These are phyloP conservation scores for Penstemon davidsonii DNA, from an alignment of 257 asterid genomes.

Conservation along the genomic window DNA sequence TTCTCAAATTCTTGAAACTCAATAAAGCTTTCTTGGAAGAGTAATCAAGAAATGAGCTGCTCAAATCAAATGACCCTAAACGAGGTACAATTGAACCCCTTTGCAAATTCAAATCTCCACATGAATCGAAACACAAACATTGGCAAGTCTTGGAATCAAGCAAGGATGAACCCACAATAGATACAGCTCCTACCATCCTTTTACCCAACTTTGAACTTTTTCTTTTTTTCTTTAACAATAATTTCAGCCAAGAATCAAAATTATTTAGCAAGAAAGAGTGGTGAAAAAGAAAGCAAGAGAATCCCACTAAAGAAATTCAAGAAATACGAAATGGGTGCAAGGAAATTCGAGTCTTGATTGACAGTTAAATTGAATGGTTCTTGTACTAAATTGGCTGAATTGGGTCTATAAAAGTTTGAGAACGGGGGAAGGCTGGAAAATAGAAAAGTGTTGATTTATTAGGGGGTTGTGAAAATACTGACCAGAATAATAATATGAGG, in stretches of 20 bases:
- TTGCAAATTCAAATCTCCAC: slow-evolving; percentile 40
- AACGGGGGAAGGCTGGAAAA: slow-evolving; percentile 20
- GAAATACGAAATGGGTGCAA: slow-evolving; percentile 29
- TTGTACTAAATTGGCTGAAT: slow-evolving; percentile 29
- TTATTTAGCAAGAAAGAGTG: not conserved
- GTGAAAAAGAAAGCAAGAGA: slow-evolving; percentile 15
- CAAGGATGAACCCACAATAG: slow-evolving; percentile 57
- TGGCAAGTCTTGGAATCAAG: slow-evolving; percentile 47
- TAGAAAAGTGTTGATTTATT: slow-evolving; percentile 5
- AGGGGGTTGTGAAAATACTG: slow-evolving; percentile 29
- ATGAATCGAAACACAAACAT: slow-evolving; percentile 43
- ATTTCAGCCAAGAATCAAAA: not conserved
- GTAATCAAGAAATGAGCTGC: slow-evolving; percentile 52
- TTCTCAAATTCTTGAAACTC: slow-evolving; percentile 30
- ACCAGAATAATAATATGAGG: slow-evolving; percentile 55
- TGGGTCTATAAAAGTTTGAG: slow-evolving; percentile 9
- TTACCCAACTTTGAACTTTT: not conserved
- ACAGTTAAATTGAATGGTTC: not conserved
- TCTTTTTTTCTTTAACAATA: not conserved
- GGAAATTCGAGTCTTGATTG: slow-evolving; percentile 33
- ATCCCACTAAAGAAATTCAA: slow-evolving; percentile 26
- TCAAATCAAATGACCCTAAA: slow-evolving; percentile 42
- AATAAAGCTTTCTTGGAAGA: slow-evolving; percentile 39
- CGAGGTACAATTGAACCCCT: slow-evolving; percentile 35
- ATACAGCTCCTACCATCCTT: slow-evolving; percentile 55